Percentiles rank a stretch among this genome's conserved stretches.
Conservation (phyloP, 345 rosid species). For the Pelargonium nanum region DNA sequence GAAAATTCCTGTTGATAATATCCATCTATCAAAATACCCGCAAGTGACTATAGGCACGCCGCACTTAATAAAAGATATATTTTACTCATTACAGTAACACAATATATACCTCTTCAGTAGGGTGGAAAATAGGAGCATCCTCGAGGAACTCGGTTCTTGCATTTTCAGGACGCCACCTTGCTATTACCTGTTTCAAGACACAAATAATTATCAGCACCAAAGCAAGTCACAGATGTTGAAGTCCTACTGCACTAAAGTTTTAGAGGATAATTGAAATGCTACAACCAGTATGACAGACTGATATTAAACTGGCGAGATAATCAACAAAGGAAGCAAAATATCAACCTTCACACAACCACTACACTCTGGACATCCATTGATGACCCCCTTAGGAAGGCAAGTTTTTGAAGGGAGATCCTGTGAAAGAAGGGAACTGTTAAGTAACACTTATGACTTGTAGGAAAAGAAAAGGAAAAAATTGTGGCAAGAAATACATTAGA, state of each 20-base stretch:
- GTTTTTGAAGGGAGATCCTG: no score
- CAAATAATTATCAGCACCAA: not conserved
- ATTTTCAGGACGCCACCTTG: constrained; percentile 25
- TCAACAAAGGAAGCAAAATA: not conserved
- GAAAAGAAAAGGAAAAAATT: no score
- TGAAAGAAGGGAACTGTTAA: no score
- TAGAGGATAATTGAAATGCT: not conserved
- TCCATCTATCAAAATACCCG: not conserved
- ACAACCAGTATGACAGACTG: no score
- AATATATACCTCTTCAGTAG: constrained; percentile 51
- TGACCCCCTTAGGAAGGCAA: no score
- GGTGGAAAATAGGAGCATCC: constrained; percentile 56
- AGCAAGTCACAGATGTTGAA: not conserved
- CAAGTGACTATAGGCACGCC: not conserved
- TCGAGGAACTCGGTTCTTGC: constrained; percentile 27
- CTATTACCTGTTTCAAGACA: not conserved
- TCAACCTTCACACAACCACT: no score
- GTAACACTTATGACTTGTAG: no score
- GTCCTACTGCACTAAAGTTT: not conserved
- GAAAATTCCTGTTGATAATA: constrained; percentile 47
- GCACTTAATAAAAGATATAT: constrained; percentile 4
- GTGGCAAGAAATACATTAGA: no score
- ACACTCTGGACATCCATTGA: no score
- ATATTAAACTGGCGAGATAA: not conserved
- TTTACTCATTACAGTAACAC: constrained; percentile 8